Conservation (phyloP, 805 yeast species). For the Brettanomyces custersianus region DNA sequence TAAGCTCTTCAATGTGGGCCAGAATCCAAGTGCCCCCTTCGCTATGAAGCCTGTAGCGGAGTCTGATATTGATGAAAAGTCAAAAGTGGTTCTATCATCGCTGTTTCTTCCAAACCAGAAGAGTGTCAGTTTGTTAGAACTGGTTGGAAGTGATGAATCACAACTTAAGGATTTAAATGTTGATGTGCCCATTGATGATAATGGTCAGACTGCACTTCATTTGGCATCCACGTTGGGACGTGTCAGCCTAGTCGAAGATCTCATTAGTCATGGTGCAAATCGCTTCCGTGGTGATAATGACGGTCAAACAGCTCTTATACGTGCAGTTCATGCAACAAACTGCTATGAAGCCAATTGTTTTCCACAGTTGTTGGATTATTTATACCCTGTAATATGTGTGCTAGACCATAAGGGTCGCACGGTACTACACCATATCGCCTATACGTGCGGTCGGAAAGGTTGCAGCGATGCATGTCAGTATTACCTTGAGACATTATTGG, state of each 20-base stretch:
- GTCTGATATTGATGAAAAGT: conserved; percentile 19
- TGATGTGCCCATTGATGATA: conserved; percentile 85
- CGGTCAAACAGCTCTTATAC: conserved; percentile 82
- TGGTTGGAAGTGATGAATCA: conserved; percentile 20
- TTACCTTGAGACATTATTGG: conserved; percentile 61
- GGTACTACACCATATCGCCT: conserved; percentile 77
- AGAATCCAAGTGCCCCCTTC: too few relatives aligned
- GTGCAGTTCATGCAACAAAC: conserved; percentile 79
- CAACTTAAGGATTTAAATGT: conserved; percentile 39
- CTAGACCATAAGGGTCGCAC: conserved; percentile 69
- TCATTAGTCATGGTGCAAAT: conserved; percentile 60
- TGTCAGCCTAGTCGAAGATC: conserved; percentile 53
- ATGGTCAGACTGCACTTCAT: conserved; percentile 89
- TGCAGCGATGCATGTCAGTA: conserved; percentile 66
- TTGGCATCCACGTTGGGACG: conserved; percentile 94
- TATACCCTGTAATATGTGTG: conserved; percentile 65
- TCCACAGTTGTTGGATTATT: conserved; percentile 53
- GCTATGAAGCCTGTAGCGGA: conserved; percentile 39
- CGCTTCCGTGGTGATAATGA: conserved; percentile 65
- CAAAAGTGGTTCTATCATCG: conserved; percentile 35
- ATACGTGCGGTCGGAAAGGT: conserved; percentile 70
- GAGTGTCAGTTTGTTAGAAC: conserved; percentile 17
- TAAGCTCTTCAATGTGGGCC: too few relatives aligned
- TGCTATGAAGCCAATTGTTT: conserved; percentile 75
- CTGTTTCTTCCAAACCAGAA: conserved; percentile 38